phyloP scores from a whole-genome alignment of 331 rosid species.

The Quercus lobata region DNA sequence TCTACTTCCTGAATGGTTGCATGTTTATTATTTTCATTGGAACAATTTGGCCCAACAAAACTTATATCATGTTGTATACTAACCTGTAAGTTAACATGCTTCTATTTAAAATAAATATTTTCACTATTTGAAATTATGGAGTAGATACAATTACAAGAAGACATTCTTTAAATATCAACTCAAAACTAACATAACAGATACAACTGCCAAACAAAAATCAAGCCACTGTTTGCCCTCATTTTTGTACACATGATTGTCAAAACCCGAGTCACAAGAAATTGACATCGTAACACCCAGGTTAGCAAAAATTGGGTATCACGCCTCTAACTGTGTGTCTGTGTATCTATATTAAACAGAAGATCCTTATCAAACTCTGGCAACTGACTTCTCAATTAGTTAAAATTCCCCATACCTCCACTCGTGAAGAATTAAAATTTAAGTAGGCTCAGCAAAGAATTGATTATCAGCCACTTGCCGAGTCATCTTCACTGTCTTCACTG shows the following conservation, averaged over 20 bases:
- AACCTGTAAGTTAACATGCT: too few relatives aligned
- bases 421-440: background rate
- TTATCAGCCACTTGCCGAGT: constrained; percentile 38
- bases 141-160: background rate
- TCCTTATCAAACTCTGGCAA: constrained; percentile 16
- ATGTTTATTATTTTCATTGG: too few relatives aligned
- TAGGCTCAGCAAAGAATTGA: background rate
- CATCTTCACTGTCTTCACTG: constrained; percentile 78
- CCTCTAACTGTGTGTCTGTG: constrained; percentile 13
- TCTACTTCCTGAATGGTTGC: too few relatives aligned
- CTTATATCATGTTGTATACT: too few relatives aligned
- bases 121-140: too few relatives aligned
- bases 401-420: background rate
- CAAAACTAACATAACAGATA: background rate
- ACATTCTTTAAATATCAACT: background rate
- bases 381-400: background rate
- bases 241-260: background rate
- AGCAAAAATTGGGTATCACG: constrained; percentile 45
- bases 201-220: background rate
- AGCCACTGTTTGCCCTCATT: background rate
- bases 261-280: constrained; percentile 28
- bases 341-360: background rate
- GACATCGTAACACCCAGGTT: constrained; percentile 31
- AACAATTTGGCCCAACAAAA: too few relatives aligned
- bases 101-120: too few relatives aligned